A percentile compares a stretch with the other conserved stretches of the same genome.
These are phyloP conservation scores for Hemerocallis citrina DNA, from an alignment of 106 monocot species.

Conservation along the genomic window DNA sequence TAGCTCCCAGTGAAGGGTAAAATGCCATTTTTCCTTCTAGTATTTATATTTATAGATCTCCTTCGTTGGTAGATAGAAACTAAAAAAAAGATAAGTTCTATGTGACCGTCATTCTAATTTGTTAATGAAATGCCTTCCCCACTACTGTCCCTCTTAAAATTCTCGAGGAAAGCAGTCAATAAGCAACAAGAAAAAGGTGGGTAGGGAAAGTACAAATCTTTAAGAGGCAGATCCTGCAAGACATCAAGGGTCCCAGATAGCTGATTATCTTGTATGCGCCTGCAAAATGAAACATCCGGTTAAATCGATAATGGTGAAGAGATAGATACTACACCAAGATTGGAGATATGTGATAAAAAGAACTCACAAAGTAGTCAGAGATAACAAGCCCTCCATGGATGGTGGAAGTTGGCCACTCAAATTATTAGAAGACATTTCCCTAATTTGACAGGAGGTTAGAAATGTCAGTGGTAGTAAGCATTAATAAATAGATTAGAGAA, in stretches of 20 bases:
- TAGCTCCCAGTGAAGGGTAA: too few relatives aligned
- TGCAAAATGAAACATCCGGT: conserved; percentile 21
- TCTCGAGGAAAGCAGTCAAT: background rate
- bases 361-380: conserved; percentile 81
- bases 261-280: conserved; percentile 81
- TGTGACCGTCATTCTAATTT: too few relatives aligned
- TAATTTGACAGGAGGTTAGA: conserved; percentile 10
- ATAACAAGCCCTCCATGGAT: conserved; percentile 71
- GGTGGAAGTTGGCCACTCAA: conserved; percentile 73
- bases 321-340: too few relatives aligned
- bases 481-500: background rate
- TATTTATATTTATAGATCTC: too few relatives aligned
- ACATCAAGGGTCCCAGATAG: conserved; percentile 70
- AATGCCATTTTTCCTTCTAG: too few relatives aligned
- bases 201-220: conserved; percentile 57
- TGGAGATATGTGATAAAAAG: conserved; percentile 2
- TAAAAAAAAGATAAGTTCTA: too few relatives aligned
- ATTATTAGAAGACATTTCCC: conserved; percentile 87
- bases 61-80: too few relatives aligned
- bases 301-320: conserved; percentile 7
- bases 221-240: conserved; percentile 80
- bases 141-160: background rate
- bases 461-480: background rate
- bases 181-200: background rate
- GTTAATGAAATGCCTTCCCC: background rate